Percentiles rank a stretch among this genome's conserved stretches.
Evolutionary conservation across 106 monocot genomes (phyloP).

Genomic region (Agapanthus africanus): DNA sequence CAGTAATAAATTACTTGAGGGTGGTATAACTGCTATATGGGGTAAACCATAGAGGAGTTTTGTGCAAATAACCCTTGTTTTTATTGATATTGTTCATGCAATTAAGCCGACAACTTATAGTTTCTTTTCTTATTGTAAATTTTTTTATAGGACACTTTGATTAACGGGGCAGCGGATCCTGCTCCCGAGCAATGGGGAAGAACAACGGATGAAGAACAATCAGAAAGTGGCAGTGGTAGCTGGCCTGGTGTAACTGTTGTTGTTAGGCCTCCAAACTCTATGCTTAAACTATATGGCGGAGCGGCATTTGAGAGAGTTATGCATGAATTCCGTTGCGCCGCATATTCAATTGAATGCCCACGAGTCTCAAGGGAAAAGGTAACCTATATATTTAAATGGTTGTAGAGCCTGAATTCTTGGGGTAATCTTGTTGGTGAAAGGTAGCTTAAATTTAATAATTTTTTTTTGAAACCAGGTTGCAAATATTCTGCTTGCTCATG

Average conservation of each 20-base stretch:
- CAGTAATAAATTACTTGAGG: too few species aligned
- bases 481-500: conserved; percentile 98
- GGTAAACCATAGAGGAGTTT: too few species aligned
- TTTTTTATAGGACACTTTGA: conserved; percentile 52
- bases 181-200: conserved; percentile 93
- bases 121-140: conserved; percentile 1
- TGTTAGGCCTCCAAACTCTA: conserved; percentile 68
- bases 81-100: conserved; percentile 1
- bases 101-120: neutral
- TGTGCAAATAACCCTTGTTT: neutral
- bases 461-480: conserved; percentile 52
- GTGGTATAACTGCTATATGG: too few species aligned
- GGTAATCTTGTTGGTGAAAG: neutral
- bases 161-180: conserved; percentile 96
- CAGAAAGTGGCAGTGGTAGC: conserved; percentile 74
- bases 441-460: neutral
- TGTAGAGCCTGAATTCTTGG: neutral
- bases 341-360: conserved; percentile 92
- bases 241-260: conserved; percentile 77
- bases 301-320: conserved; percentile 99
- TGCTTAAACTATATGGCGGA: conserved; percentile 85
- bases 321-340: conserved; percentile 93
- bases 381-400: neutral
- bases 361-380: conserved; percentile 96
- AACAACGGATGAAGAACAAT: conserved; percentile 70